These are phyloP conservation scores for Blumeriella jaapii DNA, from an alignment of 2,329 filamentous ascomycete species.

Conservation along the genomic window DNA sequence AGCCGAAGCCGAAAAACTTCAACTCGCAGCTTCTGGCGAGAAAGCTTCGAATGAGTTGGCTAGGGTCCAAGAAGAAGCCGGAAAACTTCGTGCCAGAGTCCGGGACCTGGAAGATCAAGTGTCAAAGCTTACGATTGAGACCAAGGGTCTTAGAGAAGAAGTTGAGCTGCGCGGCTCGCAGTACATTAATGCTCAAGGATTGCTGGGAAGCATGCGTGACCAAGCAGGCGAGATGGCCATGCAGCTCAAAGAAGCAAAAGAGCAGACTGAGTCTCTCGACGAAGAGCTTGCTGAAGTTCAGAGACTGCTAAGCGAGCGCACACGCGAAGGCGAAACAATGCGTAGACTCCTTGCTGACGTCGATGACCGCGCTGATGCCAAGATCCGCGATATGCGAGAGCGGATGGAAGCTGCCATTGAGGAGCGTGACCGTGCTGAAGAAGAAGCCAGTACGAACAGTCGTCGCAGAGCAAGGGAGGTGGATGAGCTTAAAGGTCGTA, in stretches of 20 bases:
- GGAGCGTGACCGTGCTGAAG: conserved; percentile 84
- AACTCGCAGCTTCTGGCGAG: conserved; percentile 62
- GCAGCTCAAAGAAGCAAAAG: conserved; percentile 81
- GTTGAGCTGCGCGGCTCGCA: conserved; percentile 75
- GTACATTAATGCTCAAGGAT: conserved; percentile 71
- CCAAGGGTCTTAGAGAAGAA: conserved; percentile 61
- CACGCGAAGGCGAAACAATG: conserved; percentile 91
- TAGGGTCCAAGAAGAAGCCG: conserved; percentile 60
- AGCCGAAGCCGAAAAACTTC: conserved; percentile 67
- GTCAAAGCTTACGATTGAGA: conserved; percentile 55
- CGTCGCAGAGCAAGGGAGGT: conserved; percentile 69
- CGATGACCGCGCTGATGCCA: conserved; percentile 68
- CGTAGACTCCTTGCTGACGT: conserved; percentile 76
- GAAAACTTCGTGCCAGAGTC: conserved; percentile 49
- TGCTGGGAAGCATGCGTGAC: conserved; percentile 87
- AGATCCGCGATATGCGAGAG: conserved; percentile 79
- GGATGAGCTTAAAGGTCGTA: conserved; percentile 70
- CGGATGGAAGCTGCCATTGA: conserved; percentile 85
- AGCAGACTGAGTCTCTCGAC: conserved; percentile 74
- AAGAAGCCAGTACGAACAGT: conserved; percentile 71
- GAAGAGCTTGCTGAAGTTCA: conserved; percentile 88
- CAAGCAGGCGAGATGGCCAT: conserved; percentile 79
- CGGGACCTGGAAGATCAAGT: conserved; percentile 64
- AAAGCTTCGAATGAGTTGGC: conserved; percentile 59
- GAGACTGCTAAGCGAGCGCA: conserved; percentile 73